phyloP scores from a whole-genome alignment of 257 asterid genomes.

The Solanum commersonii region DNA sequence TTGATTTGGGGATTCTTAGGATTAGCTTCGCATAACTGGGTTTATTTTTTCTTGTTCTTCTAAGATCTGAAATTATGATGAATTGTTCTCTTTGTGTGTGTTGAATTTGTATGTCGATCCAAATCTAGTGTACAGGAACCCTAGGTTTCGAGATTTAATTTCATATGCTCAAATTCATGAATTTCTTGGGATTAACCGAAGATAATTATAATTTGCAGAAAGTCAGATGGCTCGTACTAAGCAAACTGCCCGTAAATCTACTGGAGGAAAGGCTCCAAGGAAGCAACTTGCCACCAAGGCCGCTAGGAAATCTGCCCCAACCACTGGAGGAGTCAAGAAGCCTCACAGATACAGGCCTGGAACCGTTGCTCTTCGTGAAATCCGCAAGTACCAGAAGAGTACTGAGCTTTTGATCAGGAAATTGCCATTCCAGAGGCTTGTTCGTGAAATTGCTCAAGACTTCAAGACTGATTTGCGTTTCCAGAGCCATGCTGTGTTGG shows the following conservation, averaged over 20 bases:
- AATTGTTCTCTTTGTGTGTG: background rate
- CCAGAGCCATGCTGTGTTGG: slow-evolving; percentile 20
- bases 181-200: background rate
- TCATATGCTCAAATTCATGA: background rate
- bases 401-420: slow-evolving; percentile 16
- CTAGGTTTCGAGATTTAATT: background rate
- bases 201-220: background rate
- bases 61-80: background rate
- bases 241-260: background rate
- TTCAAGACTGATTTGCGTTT: slow-evolving; percentile 17
- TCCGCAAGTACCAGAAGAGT: slow-evolving; percentile 22
- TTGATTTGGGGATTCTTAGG: background rate
- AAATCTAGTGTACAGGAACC: background rate
- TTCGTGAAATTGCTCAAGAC: slow-evolving; percentile 17
- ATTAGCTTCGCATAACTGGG: background rate
- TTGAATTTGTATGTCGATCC: background rate
- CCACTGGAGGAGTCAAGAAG: slow-evolving; percentile 5
- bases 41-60: background rate
- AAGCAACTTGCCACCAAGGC: background rate
- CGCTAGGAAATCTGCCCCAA: slow-evolving; percentile 7
- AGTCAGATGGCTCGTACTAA: background rate
- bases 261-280: slow-evolving; percentile 1
- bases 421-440: slow-evolving; percentile 20
- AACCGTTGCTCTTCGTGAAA: slow-evolving; percentile 13
- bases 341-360: slow-evolving; percentile 6